Evolutionary conservation across 495 filamentous ascomycete genomes (phyloP).

Genomic region (Trypethelium eluteriae): DNA sequence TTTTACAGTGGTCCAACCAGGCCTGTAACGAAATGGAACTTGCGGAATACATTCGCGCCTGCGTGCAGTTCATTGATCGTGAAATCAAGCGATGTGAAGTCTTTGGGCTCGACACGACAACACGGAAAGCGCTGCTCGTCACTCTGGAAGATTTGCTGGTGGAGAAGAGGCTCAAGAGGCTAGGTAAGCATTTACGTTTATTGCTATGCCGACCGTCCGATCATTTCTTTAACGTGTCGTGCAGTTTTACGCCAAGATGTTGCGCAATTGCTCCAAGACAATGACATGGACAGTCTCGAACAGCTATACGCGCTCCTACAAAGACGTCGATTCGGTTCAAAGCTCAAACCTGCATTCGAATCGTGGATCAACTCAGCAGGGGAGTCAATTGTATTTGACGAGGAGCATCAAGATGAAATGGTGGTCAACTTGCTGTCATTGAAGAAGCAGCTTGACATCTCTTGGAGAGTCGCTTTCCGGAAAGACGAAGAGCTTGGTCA

Average conservation of each 20-base stretch:
- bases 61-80: slow-evolving; percentile 54
- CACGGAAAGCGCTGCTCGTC: slow-evolving; percentile 64
- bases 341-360: slow-evolving; percentile 64
- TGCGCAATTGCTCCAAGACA: slow-evolving; percentile 44
- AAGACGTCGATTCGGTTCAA: slow-evolving; percentile 53
- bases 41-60: slow-evolving; percentile 61
- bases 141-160: slow-evolving; percentile 63
- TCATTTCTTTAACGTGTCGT: slow-evolving; percentile 36
- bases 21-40: slow-evolving; percentile 51
- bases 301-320: slow-evolving; percentile 70
- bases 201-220: slow-evolving; percentile 41
- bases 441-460: slow-evolving; percentile 69
- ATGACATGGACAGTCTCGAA: slow-evolving; percentile 57
- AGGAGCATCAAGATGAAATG: slow-evolving; percentile 74
- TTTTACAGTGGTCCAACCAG: slow-evolving; percentile 55
- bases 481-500: slow-evolving; percentile 66
- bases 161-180: slow-evolving; percentile 42
- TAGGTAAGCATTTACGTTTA: slow-evolving; percentile 15
- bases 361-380: slow-evolving; percentile 73
- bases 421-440: slow-evolving; percentile 72
- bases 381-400: slow-evolving; percentile 69
- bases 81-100: slow-evolving; percentile 67
- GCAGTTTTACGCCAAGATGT: background rate
- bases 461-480: slow-evolving; percentile 63
- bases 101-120: slow-evolving; percentile 73